These are phyloP conservation scores for Trichophyton benhamiae DNA, from an alignment of 2,329 filamentous ascomycete species.

Conservation along the genomic window DNA sequence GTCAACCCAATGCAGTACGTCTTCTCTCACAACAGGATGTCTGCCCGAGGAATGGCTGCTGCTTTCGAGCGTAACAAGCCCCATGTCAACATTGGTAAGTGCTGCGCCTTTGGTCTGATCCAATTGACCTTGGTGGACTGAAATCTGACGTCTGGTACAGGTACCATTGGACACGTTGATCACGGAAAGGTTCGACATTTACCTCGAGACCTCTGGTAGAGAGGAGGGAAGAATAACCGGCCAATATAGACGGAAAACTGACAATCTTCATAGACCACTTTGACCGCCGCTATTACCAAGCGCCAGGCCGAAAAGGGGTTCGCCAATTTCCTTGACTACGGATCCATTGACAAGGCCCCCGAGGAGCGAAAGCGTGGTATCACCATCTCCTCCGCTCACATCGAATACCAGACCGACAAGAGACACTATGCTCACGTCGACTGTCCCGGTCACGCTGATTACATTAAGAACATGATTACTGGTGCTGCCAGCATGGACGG, in stretches of 20 bases:
- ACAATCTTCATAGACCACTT: constrained; percentile 59
- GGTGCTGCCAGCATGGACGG: constrained; percentile 99
- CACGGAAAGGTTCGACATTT: constrained; percentile 72
- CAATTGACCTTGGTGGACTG: background rate
- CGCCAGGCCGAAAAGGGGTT: constrained; percentile 88
- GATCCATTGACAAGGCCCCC: constrained; percentile 94
- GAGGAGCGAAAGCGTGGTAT: constrained; percentile 99
- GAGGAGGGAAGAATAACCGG: background rate
- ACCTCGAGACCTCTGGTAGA: background rate
- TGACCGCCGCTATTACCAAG: constrained; percentile 98
- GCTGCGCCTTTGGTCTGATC: background rate
- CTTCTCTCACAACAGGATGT: constrained; percentile 34
- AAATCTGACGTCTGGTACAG: constrained; percentile 30
- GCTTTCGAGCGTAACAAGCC: constrained; percentile 83
- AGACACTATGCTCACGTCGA: constrained; percentile 99
- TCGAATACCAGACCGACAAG: constrained; percentile 89
- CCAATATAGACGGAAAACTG: constrained; percentile 7
- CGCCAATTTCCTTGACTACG: constrained; percentile 93
- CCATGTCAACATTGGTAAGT: constrained; percentile 89
- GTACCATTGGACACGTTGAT: constrained; percentile 98
- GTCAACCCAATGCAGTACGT: constrained; percentile 61
- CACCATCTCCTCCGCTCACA: constrained; percentile 95
- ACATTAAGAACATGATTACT: constrained; percentile 99
- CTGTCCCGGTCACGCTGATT: constrained; percentile 99
- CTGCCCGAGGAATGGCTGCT: constrained; percentile 45